These are phyloP conservation scores for Limonomyces culmigenus DNA, from an alignment of 1,284 basidiomycete genomes.

Conservation along the genomic window DNA sequence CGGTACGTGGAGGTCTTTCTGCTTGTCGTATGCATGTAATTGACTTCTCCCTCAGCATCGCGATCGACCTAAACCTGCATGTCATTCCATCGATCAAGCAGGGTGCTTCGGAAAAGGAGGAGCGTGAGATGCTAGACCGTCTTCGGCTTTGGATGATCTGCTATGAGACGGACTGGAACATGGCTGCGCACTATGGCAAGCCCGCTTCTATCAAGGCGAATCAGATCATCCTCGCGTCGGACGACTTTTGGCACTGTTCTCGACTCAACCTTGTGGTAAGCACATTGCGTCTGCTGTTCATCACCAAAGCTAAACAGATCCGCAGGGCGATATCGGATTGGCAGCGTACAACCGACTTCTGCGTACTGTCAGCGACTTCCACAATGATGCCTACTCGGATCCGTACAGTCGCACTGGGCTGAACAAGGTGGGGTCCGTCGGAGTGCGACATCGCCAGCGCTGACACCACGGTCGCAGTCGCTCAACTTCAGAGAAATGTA, in stretches of 20 bases:
- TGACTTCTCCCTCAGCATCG: constrained; percentile 27
- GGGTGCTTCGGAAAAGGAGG: constrained; percentile 37
- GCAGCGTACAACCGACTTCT: constrained; percentile 56
- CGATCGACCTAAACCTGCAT: constrained; percentile 75
- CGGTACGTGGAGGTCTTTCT: constrained; percentile 21
- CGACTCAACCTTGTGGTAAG: constrained; percentile 30
- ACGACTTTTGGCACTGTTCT: constrained; percentile 63
- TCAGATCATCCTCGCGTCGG: constrained; percentile 60
- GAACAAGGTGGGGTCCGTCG: constrained; percentile 33
- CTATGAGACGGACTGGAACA: constrained; percentile 71
- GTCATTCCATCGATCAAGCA: constrained; percentile 43
- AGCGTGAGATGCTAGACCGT: constrained; percentile 69
- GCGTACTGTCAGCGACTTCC: constrained; percentile 54
- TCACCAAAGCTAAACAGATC: constrained; percentile 13
- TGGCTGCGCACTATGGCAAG: constrained; percentile 76
- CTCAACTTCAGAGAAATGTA: constrained; percentile 53
- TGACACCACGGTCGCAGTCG: constrained; percentile 18
- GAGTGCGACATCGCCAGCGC: background rate
- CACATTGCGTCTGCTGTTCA: background rate
- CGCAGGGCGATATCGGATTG: constrained; percentile 55
- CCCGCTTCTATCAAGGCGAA: constrained; percentile 77
- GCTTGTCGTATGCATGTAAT: background rate
- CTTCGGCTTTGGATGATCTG: constrained; percentile 77
- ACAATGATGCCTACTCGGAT: constrained; percentile 65
- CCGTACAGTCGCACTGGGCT: constrained; percentile 47